Percentiles rank a stretch among this genome's conserved stretches.
These are phyloP conservation scores for Ophiostoma triangulosporum DNA, from an alignment of 2,329 filamentous ascomycete species.

Conservation along the genomic window DNA sequence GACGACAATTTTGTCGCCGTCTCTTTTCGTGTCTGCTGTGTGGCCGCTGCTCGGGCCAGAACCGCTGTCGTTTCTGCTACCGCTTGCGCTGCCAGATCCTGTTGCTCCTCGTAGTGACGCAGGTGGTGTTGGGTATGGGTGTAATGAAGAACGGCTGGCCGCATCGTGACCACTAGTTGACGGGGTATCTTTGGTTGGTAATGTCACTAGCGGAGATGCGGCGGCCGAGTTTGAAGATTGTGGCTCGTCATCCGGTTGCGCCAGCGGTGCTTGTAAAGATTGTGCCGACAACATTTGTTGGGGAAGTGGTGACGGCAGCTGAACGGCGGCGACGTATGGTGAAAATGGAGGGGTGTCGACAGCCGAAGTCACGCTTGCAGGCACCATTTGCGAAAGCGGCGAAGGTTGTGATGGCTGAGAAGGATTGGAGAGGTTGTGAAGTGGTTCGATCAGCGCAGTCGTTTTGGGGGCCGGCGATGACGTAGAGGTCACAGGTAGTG, in stretches of 20 bases:
- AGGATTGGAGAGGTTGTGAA: neutral
- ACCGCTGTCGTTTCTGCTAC: neutral
- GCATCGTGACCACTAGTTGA: neutral
- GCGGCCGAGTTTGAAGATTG: neutral
- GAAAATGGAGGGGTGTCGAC: neutral
- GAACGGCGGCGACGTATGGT: neutral
- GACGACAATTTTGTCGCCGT: neutral
- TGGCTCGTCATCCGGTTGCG: neutral
- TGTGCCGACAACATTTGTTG: neutral
- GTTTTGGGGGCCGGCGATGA: neutral
- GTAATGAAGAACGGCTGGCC: constrained; percentile 14
- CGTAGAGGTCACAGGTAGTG: neutral
- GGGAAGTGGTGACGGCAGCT: neutral
- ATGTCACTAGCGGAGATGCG: neutral
- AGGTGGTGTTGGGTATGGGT: constrained; percentile 45
- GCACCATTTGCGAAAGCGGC: neutral
- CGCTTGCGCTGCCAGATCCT: constrained; percentile 1
- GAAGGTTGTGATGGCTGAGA: neutral
- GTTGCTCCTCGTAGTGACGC: constrained; percentile 27
- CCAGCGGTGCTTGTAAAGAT: neutral
- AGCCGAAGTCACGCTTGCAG: neutral
- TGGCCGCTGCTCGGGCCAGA: neutral
- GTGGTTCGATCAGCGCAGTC: neutral
- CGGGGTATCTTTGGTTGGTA: neutral
- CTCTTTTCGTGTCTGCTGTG: neutral